Base-by-base conservation (phyloP, 2,329 filamentous ascomycete genomes). In the Diaporthe nobilis region DNA sequence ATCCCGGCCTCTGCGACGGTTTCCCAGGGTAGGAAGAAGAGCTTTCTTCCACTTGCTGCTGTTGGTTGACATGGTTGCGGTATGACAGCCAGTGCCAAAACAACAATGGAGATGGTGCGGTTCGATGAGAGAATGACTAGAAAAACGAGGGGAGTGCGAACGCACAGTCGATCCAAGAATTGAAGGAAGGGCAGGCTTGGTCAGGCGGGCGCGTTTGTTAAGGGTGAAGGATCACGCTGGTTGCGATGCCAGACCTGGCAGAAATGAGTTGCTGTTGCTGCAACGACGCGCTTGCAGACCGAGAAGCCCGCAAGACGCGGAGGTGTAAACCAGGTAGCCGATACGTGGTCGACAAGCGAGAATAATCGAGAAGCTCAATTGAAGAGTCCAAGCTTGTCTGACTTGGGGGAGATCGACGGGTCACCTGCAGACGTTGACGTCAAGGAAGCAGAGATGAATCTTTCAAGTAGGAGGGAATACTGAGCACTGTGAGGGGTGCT, bases 41-140 rank as follows among this genome's bases (percentile, higher is more conserved):
- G 65, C 71, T 61, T 74, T 76, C 65, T 74, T 77, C 76, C 74
- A 76, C n/a, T 72, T 74, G 51, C 57, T 47, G 37, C 49, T 28
- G 34, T 44, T 44, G 20, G 71, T 71, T 22, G 55, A 65, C 28
- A 73, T 71, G n/a, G 5, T 72, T 47, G 15, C 31, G 42, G 31
- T 6, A 31, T 28, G n/a, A 47, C 72, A 49, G 55, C 39, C 42
- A 47, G 53, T 65, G 34, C 49, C 44, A 70, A 22, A 42, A 4
- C 10, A 17, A 8, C 17, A 7, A 20, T 31, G 58, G n/a, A 55
- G 7, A n/a, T 42, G 25, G 51, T 31, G 53, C 20, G 10, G 31
- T 31, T 42, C 17, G 10, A 57, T 13, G 55, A 61, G n/a, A 3
- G 42, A 58, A 10, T 74, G 71, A 73, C 6, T 28, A 31, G 5